Base-by-base conservation (phyloP, 2,329 filamentous ascomycete species). In the Fusarium chlamydosporum region DNA sequence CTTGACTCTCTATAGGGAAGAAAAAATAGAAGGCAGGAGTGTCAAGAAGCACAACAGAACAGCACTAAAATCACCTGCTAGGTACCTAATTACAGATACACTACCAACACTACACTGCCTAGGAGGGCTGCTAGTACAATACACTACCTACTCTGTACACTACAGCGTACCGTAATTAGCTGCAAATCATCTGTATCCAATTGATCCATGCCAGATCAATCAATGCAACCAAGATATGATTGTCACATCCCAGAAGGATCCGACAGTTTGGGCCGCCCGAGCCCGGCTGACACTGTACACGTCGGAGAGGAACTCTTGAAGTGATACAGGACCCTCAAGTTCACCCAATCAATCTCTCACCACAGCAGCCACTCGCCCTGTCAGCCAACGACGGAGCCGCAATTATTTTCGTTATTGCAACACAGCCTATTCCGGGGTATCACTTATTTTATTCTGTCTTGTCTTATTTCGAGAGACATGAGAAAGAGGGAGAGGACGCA, bases 191-290 rank as follows among this genome's bases (percentile, higher is more conserved):
- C 15, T 16, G 16, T 16, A 37, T 11, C 20, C 15, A 11, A 26
- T 42, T 26, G 40, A 29, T 29, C 42, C 67, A 60, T 67, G 68
- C 61, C 41, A 63, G 50, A 60, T 72, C 56, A 57, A 27, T 37
- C 43, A 43, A 74, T 72, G 71, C 68, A 72, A 56, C 66, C 61
- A 46, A 62, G 57, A 71, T 68, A 40, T 56, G 65, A 70, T 69
- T 65, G 70, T 73, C 72, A 72, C 48, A 71, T 71, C 61, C 67
- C 43, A 64, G 45, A 61, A 64, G 67, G 63, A 67, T 68, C 72
- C 72, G 72, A 70, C 58, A 71, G 71, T 54, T 72, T 73, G 72
- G 72, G 58, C 67, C 68, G 60, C 57, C 65, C 56, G 67, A 72
- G 60, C 69, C 64, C 46, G 45, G 63, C 65, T 64, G 67, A 67